Evolutionary conservation across 1,284 basidiomycete species (phyloP), one percentile per base, ranked within the genome.

Genomic region (Ceratorhiza oryzae-sativae): DNA sequence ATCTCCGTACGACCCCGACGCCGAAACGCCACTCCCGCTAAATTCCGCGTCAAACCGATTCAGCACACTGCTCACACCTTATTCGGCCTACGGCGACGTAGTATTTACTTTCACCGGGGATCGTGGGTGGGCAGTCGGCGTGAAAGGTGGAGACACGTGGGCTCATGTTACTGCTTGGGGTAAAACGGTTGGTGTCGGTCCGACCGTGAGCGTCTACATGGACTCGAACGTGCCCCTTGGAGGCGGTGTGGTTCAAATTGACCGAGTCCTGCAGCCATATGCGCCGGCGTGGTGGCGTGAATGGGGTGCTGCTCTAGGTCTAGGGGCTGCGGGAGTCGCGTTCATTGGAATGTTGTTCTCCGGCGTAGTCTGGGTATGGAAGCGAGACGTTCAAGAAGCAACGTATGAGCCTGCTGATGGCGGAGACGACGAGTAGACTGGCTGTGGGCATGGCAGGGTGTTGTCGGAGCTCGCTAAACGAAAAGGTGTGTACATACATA

Each of bases 211-310:
- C 42, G 34, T 41, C 27, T 23, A 53, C 45, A 13, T 27, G 23
- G 48, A 39, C 51, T 41, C 30, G 32, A 18, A 59, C 23, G 51
- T 39, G 77, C 79, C 79, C 0, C 75, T 81, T 8, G 83, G 82
- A 0, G 95, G 95, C 1, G 97, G 97, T 3, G 93, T 98, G 30
- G 86, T 98, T 71, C 86, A 91, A 79, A 90, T 99, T 74, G 93
- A 98, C 81, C 84, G 86, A 27, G 85, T 98, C 9, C 82, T 98
- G 49, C 77, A 89, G 42, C 97, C 97, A 20, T 99, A 96, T 79
- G 83, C 90, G 74, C 94, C 97, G 0, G 84, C 88, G 15, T 93
- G 91, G 92, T 93, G 89, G 86, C 80, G 86, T 63, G 83, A 86
- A 75, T 92, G 89, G 76, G 89, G 90, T 53, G 82, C 83, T 4